Evolutionary conservation across 2,329 filamentous ascomycete genomes (phyloP), one percentile per base, ranked within the genome.

Genomic region (Penicillium occitanis): DNA sequence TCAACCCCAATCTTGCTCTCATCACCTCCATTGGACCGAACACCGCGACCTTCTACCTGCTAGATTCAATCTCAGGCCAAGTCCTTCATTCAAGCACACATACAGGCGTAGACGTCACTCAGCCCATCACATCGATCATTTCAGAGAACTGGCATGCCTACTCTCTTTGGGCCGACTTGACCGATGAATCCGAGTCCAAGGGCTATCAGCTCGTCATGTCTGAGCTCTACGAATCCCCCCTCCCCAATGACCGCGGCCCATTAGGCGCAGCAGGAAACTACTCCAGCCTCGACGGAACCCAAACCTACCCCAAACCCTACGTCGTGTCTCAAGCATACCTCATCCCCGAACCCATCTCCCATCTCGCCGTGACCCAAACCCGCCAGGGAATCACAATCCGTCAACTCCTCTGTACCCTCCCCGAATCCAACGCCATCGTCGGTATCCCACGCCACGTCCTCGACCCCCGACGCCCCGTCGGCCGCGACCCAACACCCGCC

Each of bases 91-190:
- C 91, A 0, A 85, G 87, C 55, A 86, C 83, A 0, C 89, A 97
- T 74, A 78, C 85, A 5, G 90, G 90, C 3, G 88, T 97, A 40
- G 93, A 98, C 74, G 83, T 86, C 0, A 82, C 80, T 58, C 90
- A 93, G 74, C 85, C 89, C 0, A 90, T 97, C 67, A 84, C 90
- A 25, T 92, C 93, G 50, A 86, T 88, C 30, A 84, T 97, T 62
- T 91, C 93, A 0, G 95, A 99, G 82, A 98, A 99, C 79, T 98
- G 94, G 93, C 93, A 96, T 74, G 86, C 89, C 6, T 98, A 96
- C 81, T 90, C 92, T 7, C 91, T 93, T 77, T 89, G 88, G 74
- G 79, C 81, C 2, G 82, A 89, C 37, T 79, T 82, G 51, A 72
- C 74, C 51, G 81, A 84, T 1, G 76, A 63, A 19, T 78, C 79